Conservation (phyloP, 1,139 yeast species). For the Tardiomyces digboiensis region DNA sequence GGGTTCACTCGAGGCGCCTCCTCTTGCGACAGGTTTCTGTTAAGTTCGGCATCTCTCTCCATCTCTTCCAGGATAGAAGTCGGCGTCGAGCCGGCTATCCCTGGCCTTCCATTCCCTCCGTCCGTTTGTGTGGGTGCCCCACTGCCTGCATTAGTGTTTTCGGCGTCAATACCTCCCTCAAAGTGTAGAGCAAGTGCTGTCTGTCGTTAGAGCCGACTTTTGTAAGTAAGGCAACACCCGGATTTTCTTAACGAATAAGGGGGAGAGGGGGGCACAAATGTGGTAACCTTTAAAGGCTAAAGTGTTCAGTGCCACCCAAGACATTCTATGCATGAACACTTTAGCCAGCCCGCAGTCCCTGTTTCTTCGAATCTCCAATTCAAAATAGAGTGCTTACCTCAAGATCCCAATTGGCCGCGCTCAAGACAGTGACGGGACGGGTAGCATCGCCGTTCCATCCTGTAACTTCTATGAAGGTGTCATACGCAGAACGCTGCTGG, state of each 20-base stretch:
- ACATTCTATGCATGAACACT: too few species aligned
- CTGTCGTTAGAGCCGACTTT: conserved; percentile 3
- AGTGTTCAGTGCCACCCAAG: too few species aligned
- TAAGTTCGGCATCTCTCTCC: conserved; percentile 6
- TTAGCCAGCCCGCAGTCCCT: too few species aligned
- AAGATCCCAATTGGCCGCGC: conserved; percentile 21
- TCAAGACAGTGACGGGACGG: conserved; percentile 10
- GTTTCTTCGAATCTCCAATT: too few species aligned
- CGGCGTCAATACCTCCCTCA: conserved; percentile 16
- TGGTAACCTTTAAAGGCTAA: too few species aligned
- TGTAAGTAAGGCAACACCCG: too few species aligned
- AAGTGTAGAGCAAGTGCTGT: conserved; percentile 22
- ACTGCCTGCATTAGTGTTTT: too few species aligned
- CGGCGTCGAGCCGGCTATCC: conserved; percentile 6
- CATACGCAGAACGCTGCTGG: background rate
- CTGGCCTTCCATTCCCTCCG: background rate
- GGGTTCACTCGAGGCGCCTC: conserved; percentile 12
- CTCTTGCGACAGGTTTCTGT: conserved; percentile 11
- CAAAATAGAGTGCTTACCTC: too few species aligned
- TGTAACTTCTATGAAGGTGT: background rate
- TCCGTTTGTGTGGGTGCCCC: background rate
- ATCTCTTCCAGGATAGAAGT: conserved; percentile 24
- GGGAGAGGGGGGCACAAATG: too few species aligned
- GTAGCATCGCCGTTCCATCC: background rate
- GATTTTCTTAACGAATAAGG: too few species aligned